Evolutionary conservation across 2,329 filamentous ascomycete genomes (phyloP).

Genomic region (Fusarium algeriense): DNA sequence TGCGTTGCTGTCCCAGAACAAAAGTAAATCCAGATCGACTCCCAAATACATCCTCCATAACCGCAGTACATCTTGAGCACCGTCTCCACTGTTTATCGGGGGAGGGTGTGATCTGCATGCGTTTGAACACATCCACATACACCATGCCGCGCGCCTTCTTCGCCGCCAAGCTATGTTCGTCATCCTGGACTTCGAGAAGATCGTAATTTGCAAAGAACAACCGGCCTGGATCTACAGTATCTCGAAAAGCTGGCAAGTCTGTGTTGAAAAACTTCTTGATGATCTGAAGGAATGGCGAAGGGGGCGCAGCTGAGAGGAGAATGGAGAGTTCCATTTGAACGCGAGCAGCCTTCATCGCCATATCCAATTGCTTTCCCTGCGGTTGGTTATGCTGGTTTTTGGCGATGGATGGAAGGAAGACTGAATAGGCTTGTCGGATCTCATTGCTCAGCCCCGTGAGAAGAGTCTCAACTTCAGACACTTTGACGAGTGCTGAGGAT

Average conservation of each 20-base stretch:
- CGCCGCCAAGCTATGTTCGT: constrained; percentile 60
- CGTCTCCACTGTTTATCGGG: constrained; percentile 51
- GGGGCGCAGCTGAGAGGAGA: constrained; percentile 62
- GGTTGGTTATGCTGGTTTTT: constrained; percentile 61
- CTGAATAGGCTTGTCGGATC: constrained; percentile 64
- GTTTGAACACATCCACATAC: constrained; percentile 69
- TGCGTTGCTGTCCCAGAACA: constrained; percentile 66
- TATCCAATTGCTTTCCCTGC: constrained; percentile 58
- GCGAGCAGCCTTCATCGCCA: constrained; percentile 60
- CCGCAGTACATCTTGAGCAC: constrained; percentile 69
- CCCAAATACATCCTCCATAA: constrained; percentile 72
- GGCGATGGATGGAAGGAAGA: constrained; percentile 58
- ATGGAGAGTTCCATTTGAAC: constrained; percentile 64
- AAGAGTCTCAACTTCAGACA: constrained; percentile 72
- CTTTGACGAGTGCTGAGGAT: constrained; percentile 66
- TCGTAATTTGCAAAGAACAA: constrained; percentile 80
- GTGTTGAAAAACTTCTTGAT: constrained; percentile 74
- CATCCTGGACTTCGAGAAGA: constrained; percentile 75
- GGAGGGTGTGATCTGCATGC: constrained; percentile 61
- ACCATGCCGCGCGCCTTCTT: constrained; percentile 52
- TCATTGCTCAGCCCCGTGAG: constrained; percentile 63
- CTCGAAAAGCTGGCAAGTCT: constrained; percentile 69
- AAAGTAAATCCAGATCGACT: constrained; percentile 65
- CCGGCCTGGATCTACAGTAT: constrained; percentile 71
- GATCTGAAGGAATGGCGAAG: constrained; percentile 63